Evolutionary conservation across 768 basidiomycete species (phyloP).

Genomic region (Neoboletus brunneissimus): DNA sequence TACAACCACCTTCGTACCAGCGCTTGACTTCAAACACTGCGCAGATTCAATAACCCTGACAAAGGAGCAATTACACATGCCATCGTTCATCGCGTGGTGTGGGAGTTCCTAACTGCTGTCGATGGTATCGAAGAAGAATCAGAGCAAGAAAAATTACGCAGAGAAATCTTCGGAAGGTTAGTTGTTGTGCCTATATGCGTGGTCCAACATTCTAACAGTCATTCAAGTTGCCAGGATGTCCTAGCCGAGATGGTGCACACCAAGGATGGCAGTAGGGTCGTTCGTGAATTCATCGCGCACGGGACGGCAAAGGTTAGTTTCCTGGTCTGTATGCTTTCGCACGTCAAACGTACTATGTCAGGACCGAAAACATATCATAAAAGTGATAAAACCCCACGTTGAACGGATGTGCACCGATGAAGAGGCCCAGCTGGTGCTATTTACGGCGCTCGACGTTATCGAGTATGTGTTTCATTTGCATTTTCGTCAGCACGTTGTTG

Average conservation of each 20-base stretch:
- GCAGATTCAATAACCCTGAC: conserved; percentile 87
- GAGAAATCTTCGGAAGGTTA: conserved; percentile 83
- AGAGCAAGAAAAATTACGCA: conserved; percentile 69
- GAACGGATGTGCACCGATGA: conserved; percentile 86
- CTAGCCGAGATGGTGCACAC: conserved; percentile 94
- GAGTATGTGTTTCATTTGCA: conserved; percentile 54
- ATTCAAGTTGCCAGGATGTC: conserved; percentile 70
- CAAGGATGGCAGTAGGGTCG: conserved; percentile 83
- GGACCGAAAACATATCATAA: conserved; percentile 91
- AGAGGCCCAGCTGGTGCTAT: conserved; percentile 86
- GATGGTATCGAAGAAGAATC: conserved; percentile 54
- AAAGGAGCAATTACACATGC: conserved; percentile 86
- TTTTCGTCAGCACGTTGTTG: background rate
- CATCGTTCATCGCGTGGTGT: conserved; percentile 81
- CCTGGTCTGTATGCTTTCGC: background rate
- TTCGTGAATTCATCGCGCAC: conserved; percentile 78
- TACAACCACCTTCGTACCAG: conserved; percentile 1
- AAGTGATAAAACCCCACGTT: conserved; percentile 85
- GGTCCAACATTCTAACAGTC: background rate
- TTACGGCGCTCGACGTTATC: conserved; percentile 85
- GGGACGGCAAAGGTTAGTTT: conserved; percentile 73
- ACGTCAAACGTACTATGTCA: conserved; percentile 22
- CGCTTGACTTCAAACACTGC: background rate
- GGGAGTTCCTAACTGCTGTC: conserved; percentile 77
- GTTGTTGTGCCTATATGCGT: background rate